Evolutionary conservation across 2,329 filamentous ascomycete species (phyloP), one percentile per base, ranked within the genome.

Genomic region (Phialophora macrospora): DNA sequence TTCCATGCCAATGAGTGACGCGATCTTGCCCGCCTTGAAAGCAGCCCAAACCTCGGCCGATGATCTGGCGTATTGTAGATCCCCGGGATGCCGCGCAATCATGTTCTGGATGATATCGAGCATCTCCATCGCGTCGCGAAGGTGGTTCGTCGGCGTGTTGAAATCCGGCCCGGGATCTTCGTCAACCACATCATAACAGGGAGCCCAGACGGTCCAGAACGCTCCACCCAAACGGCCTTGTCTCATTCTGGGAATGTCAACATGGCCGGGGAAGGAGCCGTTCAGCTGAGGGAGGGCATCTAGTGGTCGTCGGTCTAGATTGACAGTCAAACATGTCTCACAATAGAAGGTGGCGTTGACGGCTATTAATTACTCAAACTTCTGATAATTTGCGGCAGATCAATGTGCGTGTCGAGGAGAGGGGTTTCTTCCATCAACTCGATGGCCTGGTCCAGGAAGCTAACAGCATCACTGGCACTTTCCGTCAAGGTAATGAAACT

Each of bases 161-260:
- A 66, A 66, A 26, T 60, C 58, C 9, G 28, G 6, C 2, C 58
- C 58, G 9, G 58, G 58, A 20, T 60, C 58, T 54, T 62, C 62
- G 14, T 3, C 84, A 83, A 59, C 85, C 86, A 73, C 93, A 87
- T 78, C 76, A 0, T 93, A 92, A 73, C 93, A 97, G 0, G 86
- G 86, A 48, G 90, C 87, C 72, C 84, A 97, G 11, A 95, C 91
- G 74, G 90, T 93, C 94, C 93, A 97, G 76, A 97, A 98, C 12
- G 91, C 88, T 61, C 93, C 94, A 34, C 93, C 92, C 67, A 90
- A 87, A 70, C 84, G 82, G 1, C 93, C 93, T 55, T 86, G 77
- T 41, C 85, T 82, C 56, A 97, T 82, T 8, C 93, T 86, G 0
- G 89, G 88, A 9, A 96, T 80, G 76, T 97, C 94, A 59, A 95